A percentile compares a stretch with the other conserved stretches of the same genome.
Evolutionary conservation across 441 rosid genomes (phyloP).

Genomic region (Rhodomyrtus psidioides): DNA sequence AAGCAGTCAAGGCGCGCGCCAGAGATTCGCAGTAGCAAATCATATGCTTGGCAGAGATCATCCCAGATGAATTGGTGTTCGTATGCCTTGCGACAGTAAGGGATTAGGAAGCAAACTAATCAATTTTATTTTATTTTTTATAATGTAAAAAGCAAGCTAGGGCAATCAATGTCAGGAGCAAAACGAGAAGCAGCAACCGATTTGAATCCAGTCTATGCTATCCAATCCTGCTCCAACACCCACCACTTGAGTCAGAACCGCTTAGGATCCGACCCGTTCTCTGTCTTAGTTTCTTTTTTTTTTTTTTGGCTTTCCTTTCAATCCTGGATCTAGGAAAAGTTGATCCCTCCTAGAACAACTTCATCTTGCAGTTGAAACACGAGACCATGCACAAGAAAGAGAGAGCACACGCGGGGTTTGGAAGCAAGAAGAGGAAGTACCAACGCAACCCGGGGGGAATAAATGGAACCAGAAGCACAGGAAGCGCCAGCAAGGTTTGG

Average conservation of each 20-base stretch:
- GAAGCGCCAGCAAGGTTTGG: not conserved
- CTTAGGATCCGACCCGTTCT: not conserved
- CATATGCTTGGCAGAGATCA: not conserved
- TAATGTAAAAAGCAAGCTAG: not conserved
- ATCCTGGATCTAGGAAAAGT: not conserved
- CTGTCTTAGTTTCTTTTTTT: not conserved
- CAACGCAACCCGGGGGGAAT: not conserved
- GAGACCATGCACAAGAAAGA: not conserved
- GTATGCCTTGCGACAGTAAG: constrained; percentile 1
- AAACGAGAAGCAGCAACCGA: constrained; percentile 59
- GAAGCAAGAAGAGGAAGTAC: not conserved
- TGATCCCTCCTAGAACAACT: not conserved
- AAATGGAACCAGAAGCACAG: not conserved
- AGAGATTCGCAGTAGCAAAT: too few species aligned
- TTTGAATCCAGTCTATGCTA: constrained; percentile 27
- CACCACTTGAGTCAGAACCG: not conserved
- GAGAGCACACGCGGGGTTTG: not conserved
- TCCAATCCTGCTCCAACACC: constrained; percentile 64
- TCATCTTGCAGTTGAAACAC: not conserved
- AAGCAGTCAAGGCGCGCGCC: too few species aligned
- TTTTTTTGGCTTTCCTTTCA: not conserved
- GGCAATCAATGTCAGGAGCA: constrained; percentile 50
- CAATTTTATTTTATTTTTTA: constrained; percentile 18
- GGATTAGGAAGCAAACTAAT: constrained; percentile 20
- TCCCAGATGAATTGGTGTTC: not conserved